These are phyloP conservation scores for Gnomoniopsis smithogilvyi DNA, from an alignment of 2,329 filamentous ascomycete species.

Conservation along the genomic window DNA sequence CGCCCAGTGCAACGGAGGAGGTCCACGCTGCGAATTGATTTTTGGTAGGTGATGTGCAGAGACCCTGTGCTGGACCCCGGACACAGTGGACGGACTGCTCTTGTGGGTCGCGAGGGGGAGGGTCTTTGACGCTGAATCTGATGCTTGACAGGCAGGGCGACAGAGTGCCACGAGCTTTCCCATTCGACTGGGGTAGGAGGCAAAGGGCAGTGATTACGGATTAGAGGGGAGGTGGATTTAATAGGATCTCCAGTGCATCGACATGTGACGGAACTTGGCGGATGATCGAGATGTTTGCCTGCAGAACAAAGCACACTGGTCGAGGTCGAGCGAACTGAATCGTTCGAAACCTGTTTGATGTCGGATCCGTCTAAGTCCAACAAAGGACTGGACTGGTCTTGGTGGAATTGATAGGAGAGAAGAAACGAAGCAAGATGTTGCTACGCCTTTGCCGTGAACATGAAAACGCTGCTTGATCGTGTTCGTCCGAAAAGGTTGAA, in stretches of 20 bases:
- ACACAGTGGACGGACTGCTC: slow-evolving; percentile 16
- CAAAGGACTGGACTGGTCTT: not conserved
- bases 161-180: not conserved
- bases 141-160: not conserved
- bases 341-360: slow-evolving; percentile 1
- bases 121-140: slow-evolving; percentile 1
- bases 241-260: slow-evolving; percentile 4
- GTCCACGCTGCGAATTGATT: slow-evolving; percentile 15
- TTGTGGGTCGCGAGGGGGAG: slow-evolving; percentile 1
- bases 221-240: slow-evolving; percentile 7
- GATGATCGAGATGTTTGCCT: not conserved
- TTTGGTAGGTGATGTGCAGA: slow-evolving; percentile 18
- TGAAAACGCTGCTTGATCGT: not conserved
- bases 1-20: slow-evolving; percentile 18
- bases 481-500: slow-evolving; percentile 1
- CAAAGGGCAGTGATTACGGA: not conserved
- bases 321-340: not conserved
- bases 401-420: not conserved
- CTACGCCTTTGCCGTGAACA: slow-evolving; percentile 5
- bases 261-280: slow-evolving; percentile 3
- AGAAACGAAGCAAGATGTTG: not conserved
- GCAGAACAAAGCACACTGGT: slow-evolving; percentile 1
- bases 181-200: slow-evolving; percentile 12
- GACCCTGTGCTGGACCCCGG: slow-evolving; percentile 16
- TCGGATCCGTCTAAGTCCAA: slow-evolving; percentile 13